These are phyloP conservation scores for Amyloporia xantha DNA, from an alignment of 768 basidiomycete species.

Conservation along the genomic window DNA sequence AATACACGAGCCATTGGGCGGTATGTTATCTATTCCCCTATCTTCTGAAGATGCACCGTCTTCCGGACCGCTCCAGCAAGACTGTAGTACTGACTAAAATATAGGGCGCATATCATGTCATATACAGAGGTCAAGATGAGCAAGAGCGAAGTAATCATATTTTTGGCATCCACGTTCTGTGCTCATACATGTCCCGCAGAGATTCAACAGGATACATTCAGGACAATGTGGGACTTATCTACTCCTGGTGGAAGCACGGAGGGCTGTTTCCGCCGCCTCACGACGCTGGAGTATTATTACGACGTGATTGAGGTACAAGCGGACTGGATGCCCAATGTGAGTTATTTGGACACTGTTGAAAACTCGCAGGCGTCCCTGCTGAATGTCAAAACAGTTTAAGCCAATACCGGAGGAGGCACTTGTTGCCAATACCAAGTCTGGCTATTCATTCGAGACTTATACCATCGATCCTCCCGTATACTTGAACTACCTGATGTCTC, in stretches of 20 bases:
- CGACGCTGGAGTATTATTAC: conserved; percentile 54
- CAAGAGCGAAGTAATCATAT: conserved; percentile 49
- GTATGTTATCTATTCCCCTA: conserved; percentile 32
- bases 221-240: conserved; percentile 70
- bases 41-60: background rate
- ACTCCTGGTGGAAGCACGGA: conserved; percentile 48
- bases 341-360: too few relatives aligned
- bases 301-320: conserved; percentile 30
- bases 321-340: conserved; percentile 29
- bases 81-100: too few relatives aligned
- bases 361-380: too few relatives aligned
- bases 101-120: conserved; percentile 79
- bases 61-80: background rate
- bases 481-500: conserved; percentile 53
- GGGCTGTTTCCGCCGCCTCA: conserved; percentile 56
- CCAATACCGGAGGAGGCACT: conserved; percentile 36
- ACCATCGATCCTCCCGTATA: conserved; percentile 63
- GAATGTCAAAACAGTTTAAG: too few relatives aligned
- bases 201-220: conserved; percentile 67
- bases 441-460: conserved; percentile 57
- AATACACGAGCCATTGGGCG: conserved; percentile 79
- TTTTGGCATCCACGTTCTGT: background rate
- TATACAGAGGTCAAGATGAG: conserved; percentile 42
- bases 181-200: conserved; percentile 29
- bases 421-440: conserved; percentile 35